Percentiles rank a stretch among this genome's conserved stretches.
Evolutionary conservation across 2,329 filamentous ascomycete genomes (phyloP).

Genomic region (Colletotrichum navitas): DNA sequence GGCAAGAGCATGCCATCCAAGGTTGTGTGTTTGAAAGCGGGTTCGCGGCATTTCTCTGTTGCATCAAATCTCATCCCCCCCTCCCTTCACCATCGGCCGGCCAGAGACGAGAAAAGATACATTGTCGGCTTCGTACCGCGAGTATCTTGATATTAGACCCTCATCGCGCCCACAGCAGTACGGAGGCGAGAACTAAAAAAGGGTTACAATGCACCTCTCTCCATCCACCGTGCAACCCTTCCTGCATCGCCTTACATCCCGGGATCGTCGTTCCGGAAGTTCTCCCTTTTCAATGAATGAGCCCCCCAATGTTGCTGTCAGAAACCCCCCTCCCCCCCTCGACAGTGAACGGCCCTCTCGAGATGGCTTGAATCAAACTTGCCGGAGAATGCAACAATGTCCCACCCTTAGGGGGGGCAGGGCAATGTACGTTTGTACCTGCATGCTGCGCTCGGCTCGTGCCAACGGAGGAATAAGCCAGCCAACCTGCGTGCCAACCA

Average conservation of each 20-base stretch:
- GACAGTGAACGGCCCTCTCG: neutral
- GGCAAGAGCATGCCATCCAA: neutral
- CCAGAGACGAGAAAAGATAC: conserved; percentile 5
- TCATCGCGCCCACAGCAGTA: conserved; percentile 25
- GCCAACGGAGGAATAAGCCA: conserved; percentile 6
- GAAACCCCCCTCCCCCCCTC: neutral
- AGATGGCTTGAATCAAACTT: conserved; percentile 17
- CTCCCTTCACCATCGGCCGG: neutral
- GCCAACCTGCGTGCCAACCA: neutral
- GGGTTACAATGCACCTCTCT: conserved; percentile 1
- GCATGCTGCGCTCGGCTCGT: conserved; percentile 30
- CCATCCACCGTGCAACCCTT: conserved; percentile 24
- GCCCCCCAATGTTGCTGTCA: neutral
- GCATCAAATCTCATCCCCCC: neutral
- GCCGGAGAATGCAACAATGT: neutral
- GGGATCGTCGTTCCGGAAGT: conserved; percentile 14
- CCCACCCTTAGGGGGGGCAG: neutral
- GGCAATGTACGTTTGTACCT: conserved; percentile 39
- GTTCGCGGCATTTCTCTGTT: neutral
- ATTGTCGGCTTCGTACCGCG: conserved; percentile 13
- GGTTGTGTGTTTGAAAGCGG: neutral
- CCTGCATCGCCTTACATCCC: neutral
- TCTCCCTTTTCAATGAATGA: neutral
- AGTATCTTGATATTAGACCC: conserved; percentile 33
- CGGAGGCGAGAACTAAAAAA: neutral